These are phyloP conservation scores for Xerocomus nothofagi DNA, from an alignment of 1,284 basidiomycete species.

Conservation along the genomic window DNA sequence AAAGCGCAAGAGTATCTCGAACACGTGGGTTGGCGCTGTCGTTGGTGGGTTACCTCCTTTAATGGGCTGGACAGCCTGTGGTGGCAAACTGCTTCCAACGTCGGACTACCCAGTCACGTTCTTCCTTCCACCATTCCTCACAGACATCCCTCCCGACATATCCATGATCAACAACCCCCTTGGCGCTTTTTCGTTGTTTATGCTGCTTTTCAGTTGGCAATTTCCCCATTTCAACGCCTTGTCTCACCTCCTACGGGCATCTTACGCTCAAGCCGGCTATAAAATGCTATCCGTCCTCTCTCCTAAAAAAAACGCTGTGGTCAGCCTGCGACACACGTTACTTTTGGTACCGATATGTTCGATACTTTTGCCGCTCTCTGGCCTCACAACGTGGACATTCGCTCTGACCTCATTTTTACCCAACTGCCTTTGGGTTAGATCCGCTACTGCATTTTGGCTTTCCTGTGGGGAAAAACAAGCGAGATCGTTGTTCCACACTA, in stretches of 20 bases:
- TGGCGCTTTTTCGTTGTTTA: slow-evolving; percentile 73
- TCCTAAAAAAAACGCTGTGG: slow-evolving; percentile 82
- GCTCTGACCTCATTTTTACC: slow-evolving; percentile 77
- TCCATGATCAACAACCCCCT: slow-evolving; percentile 72
- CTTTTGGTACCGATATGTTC: slow-evolving; percentile 82
- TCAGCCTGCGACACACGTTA: slow-evolving; percentile 82
- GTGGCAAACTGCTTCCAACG: slow-evolving; percentile 74
- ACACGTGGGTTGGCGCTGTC: slow-evolving; percentile 94
- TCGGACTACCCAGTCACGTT: slow-evolving; percentile 54
- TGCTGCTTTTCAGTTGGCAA: slow-evolving; percentile 94
- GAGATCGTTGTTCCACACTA: slow-evolving; percentile 76
- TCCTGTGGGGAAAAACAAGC: slow-evolving; percentile 80
- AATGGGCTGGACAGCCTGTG: slow-evolving; percentile 98
- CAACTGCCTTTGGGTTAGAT: slow-evolving; percentile 70
- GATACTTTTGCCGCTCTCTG: slow-evolving; percentile 80
- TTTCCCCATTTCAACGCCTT: slow-evolving; percentile 98
- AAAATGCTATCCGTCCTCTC: slow-evolving; percentile 88
- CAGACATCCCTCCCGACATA: slow-evolving; percentile 42
- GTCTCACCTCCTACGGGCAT: slow-evolving; percentile 83
- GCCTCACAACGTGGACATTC: slow-evolving; percentile 87
- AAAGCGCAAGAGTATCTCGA: slow-evolving; percentile 87
- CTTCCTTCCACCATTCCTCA: slow-evolving; percentile 55
- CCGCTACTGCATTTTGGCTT: slow-evolving; percentile 79
- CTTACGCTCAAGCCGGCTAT: slow-evolving; percentile 94
- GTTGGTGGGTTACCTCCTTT: slow-evolving; percentile 93